A percentile compares a stretch with the other conserved stretches of the same genome.
These are phyloP conservation scores for Lipomyces yamadae DNA, from an alignment of 805 yeast species.

Conservation along the genomic window DNA sequence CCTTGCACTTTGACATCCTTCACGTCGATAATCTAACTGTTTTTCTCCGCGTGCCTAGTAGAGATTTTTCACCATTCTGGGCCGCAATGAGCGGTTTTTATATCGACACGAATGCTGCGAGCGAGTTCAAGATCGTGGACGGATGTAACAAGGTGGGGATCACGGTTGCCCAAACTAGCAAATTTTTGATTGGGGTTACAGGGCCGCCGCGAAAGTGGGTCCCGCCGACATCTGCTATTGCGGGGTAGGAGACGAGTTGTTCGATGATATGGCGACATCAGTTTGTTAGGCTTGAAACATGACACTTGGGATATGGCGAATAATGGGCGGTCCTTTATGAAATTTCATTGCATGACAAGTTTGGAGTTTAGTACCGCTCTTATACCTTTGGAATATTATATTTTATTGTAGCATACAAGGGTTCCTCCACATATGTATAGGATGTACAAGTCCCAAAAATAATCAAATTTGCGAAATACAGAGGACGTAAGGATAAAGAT, in stretches of 20 bases:
- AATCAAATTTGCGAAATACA: neutral
- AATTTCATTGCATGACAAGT: neutral
- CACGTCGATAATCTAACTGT: constrained; percentile 1
- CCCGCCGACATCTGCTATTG: constrained; percentile 6
- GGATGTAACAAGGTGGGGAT: constrained; percentile 19
- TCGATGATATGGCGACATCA: neutral
- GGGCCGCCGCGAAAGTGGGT: constrained; percentile 29
- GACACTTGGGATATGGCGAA: neutral
- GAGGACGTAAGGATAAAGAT: neutral
- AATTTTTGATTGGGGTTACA: constrained; percentile 15
- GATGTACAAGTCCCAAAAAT: neutral
- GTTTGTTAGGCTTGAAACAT: neutral
- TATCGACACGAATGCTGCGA: constrained; percentile 7
- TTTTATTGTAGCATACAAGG: neutral
- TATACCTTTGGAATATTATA: neutral
- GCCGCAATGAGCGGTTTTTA: constrained; percentile 27
- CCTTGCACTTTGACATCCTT: constrained; percentile 23
- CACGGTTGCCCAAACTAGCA: constrained; percentile 13
- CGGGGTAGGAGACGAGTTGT: neutral
- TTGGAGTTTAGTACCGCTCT: neutral
- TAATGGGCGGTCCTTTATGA: neutral
- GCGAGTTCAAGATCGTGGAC: constrained; percentile 6
- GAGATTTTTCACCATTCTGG: constrained; percentile 13
- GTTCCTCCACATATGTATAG: neutral
- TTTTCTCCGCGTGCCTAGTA: constrained; percentile 24